Conservation (phyloP, 2,329 filamentous ascomycete genomes). For the Talaromyces rugulosus region DNA sequence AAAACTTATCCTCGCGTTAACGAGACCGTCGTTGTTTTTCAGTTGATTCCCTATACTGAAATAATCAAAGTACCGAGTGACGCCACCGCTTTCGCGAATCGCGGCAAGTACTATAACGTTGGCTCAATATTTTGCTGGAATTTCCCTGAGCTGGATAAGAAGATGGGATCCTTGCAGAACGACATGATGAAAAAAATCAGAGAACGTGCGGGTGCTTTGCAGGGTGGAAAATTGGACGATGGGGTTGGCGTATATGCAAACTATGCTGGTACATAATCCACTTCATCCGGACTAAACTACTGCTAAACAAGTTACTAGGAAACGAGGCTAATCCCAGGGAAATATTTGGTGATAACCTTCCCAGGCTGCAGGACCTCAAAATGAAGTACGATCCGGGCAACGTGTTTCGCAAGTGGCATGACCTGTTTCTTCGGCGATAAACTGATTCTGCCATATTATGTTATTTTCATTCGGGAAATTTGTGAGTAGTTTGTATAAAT, state of each 20-base stretch:
- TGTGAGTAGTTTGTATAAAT: too few relatives aligned
- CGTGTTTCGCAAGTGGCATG: constrained; percentile 42
- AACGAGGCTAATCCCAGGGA: constrained; percentile 51
- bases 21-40: constrained; percentile 33
- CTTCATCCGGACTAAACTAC: constrained; percentile 37
- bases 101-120: constrained; percentile 2
- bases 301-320: constrained; percentile 60
- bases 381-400: constrained; percentile 2
- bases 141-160: constrained; percentile 23
- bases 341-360: constrained; percentile 21
- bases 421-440: constrained; percentile 16
- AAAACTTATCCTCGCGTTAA: constrained; percentile 25
- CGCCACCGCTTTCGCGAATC: constrained; percentile 37
- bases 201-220: constrained; percentile 29
- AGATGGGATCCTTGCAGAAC: constrained; percentile 41
- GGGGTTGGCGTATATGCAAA: constrained; percentile 18
- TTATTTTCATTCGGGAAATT: too few relatives aligned
- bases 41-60: constrained; percentile 41
- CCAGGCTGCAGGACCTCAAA: background rate
- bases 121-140: constrained; percentile 4
- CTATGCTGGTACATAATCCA: constrained; percentile 45
- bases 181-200: constrained; percentile 3
- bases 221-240: constrained; percentile 51
- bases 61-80: constrained; percentile 30
- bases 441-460: too few relatives aligned